These are phyloP conservation scores for Globisporangium yorkense DNA, from an alignment of 352 stramenopile species.

Conservation along the genomic window DNA sequence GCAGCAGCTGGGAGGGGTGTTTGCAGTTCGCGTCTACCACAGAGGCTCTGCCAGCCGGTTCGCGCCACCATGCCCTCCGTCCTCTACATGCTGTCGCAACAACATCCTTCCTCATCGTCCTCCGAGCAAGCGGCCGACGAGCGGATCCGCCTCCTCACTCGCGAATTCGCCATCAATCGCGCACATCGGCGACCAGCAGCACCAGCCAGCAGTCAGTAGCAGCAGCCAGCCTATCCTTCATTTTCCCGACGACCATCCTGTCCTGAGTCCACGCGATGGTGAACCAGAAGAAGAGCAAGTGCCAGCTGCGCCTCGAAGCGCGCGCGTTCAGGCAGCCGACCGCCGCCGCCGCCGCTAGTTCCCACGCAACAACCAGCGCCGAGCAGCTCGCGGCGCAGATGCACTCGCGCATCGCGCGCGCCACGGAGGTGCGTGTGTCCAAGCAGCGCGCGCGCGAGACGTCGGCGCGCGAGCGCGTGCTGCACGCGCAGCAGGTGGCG, in stretches of 20 bases:
- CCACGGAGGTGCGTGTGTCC: slow-evolving; percentile 37
- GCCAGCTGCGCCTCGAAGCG: slow-evolving; percentile 62
- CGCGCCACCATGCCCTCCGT: neutral
- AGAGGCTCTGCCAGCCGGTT: neutral
- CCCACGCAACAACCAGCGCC: neutral
- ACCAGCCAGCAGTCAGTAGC: too few relatives aligned
- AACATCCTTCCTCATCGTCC: neutral
- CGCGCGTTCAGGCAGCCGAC: slow-evolving; percentile 20
- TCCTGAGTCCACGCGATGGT: slow-evolving; percentile 23
- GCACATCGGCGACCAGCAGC: neutral
- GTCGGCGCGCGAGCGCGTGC: slow-evolving; percentile 38
- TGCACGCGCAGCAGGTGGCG: slow-evolving; percentile 50
- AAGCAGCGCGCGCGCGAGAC: slow-evolving; percentile 34
- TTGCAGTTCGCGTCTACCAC: neutral
- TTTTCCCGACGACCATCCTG: neutral
- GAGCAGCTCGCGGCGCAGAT: slow-evolving; percentile 23
- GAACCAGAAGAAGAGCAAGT: slow-evolving; percentile 60
- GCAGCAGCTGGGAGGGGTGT: neutral
- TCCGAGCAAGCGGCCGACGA: neutral
- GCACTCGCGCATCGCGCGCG: slow-evolving; percentile 43
- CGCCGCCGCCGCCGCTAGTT: neutral
- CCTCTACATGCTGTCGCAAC: neutral
- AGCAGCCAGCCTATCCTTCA: neutral
- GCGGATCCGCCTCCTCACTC: neutral
- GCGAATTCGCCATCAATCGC: neutral